Evolutionary conservation across 305 asterid genomes (phyloP).

Genomic region (Lippia alba): DNA sequence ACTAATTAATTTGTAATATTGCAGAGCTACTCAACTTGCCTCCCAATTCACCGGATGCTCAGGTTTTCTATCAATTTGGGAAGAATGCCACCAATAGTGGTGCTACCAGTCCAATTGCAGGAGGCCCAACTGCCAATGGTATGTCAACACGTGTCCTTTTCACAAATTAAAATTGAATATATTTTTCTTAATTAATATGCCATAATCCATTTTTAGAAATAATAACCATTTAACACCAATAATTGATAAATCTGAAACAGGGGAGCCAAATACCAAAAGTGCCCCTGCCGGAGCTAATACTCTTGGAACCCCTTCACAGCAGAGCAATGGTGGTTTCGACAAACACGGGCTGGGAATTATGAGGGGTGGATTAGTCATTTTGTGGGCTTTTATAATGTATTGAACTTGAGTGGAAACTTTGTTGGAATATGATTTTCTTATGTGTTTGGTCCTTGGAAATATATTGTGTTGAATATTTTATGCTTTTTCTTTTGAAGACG

Average conservation of each 20-base stretch:
- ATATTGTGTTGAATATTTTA: too few species aligned
- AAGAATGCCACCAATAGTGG: slow-evolving; percentile 23
- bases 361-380: slow-evolving; percentile 29
- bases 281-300: slow-evolving; percentile 31
- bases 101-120: slow-evolving; percentile 46
- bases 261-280: slow-evolving; percentile 33
- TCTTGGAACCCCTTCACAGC: slow-evolving; percentile 33
- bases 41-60: slow-evolving; percentile 85
- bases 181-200: neutral
- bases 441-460: too few species aligned
- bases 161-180: neutral
- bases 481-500: too few species aligned
- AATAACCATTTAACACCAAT: neutral
- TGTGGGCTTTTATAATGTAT: slow-evolving; percentile 30
- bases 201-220: slow-evolving; percentile 52
- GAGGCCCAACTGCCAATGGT: slow-evolving; percentile 52
- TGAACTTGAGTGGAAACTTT: neutral
- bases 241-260: slow-evolving; percentile 5
- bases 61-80: slow-evolving; percentile 60
- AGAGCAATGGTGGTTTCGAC: slow-evolving; percentile 34
- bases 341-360: slow-evolving; percentile 34
- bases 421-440: neutral
- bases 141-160: neutral
- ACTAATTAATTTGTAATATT: neutral
- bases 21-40: slow-evolving; percentile 73